Percentiles rank a stretch among this genome's conserved stretches.
Evolutionary conservation across 1,284 basidiomycete genomes (phyloP).

Genomic region (Austroboletus novae-zelandiae): DNA sequence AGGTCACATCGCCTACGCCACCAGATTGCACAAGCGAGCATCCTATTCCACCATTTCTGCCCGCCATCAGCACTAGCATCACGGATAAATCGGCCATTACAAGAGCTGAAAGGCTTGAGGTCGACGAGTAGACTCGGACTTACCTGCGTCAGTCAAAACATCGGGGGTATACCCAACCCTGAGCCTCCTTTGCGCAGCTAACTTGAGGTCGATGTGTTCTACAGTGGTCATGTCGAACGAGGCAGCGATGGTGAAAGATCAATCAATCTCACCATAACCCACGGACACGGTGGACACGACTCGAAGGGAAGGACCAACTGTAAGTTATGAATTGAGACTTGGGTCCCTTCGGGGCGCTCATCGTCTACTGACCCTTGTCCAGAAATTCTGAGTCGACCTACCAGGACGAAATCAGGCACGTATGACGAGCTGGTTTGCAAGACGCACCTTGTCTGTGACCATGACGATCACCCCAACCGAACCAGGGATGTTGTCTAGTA

Average conservation of each 20-base stretch:
- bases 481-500: constrained; percentile 70
- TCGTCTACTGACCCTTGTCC: constrained; percentile 49
- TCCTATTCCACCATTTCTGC: constrained; percentile 70
- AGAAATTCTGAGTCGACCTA: constrained; percentile 76
- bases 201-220: constrained; percentile 82
- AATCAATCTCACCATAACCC: constrained; percentile 64
- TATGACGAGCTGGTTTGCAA: not conserved
- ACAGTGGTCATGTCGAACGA: not conserved
- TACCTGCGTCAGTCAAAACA: constrained; percentile 85
- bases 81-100: constrained; percentile 84
- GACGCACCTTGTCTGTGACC: constrained; percentile 65
- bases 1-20: constrained; percentile 41
- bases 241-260: not conserved
- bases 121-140: constrained; percentile 7
- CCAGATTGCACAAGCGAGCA: constrained; percentile 67
- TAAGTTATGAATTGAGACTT: not conserved
- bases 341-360: not conserved
- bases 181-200: constrained; percentile 64
- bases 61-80: constrained; percentile 90
- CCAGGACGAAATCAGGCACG: not conserved
- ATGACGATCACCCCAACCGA: constrained; percentile 67
- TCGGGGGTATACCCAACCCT: constrained; percentile 90
- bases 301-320: constrained; percentile 71
- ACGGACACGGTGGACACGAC: constrained; percentile 91
- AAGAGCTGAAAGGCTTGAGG: not conserved